phyloP scores from a whole-genome alignment of 805 yeast genomes.

The Yamadazyma sp. region DNA sequence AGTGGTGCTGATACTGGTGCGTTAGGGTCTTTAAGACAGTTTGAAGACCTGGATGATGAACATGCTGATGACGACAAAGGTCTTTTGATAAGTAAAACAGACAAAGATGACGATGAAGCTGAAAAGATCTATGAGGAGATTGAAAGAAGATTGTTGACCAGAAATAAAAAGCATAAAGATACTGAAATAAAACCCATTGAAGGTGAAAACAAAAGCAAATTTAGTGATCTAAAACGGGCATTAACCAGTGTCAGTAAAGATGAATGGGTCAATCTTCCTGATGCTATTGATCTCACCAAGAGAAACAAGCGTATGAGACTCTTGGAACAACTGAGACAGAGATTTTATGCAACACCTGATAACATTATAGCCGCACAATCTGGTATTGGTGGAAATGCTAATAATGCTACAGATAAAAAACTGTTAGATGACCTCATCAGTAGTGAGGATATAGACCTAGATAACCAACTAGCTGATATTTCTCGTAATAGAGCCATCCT shows the following conservation, averaged over 20 bases:
- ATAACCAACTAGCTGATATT: slow-evolving; percentile 51
- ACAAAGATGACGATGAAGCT: slow-evolving; percentile 73
- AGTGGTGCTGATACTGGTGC: slow-evolving; percentile 74
- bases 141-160: slow-evolving; percentile 49
- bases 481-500: slow-evolving; percentile 57
- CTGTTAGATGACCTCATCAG: slow-evolving; percentile 10
- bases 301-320: slow-evolving; percentile 70
- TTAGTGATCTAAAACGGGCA: slow-evolving; percentile 65
- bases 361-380: slow-evolving; percentile 39
- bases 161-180: slow-evolving; percentile 18
- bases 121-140: slow-evolving; percentile 63
- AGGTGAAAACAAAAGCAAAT: slow-evolving; percentile 36
- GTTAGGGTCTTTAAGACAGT: slow-evolving; percentile 17
- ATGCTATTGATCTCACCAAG: slow-evolving; percentile 82
- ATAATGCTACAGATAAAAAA: slow-evolving; percentile 5
- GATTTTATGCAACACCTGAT: slow-evolving; percentile 86
- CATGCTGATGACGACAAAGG: slow-evolving; percentile 28
- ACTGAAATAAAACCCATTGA: slow-evolving; percentile 11
- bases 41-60: slow-evolving; percentile 20
- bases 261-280: slow-evolving; percentile 84
- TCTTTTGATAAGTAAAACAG: slow-evolving; percentile 24
- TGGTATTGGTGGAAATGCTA: slow-evolving; percentile 28
- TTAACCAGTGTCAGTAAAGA: slow-evolving; percentile 57
- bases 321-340: slow-evolving; percentile 56
- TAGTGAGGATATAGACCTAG: slow-evolving; percentile 9